phyloP scores from a whole-genome alignment of 129 eudicot genomes.

The Lactuca saligna region DNA sequence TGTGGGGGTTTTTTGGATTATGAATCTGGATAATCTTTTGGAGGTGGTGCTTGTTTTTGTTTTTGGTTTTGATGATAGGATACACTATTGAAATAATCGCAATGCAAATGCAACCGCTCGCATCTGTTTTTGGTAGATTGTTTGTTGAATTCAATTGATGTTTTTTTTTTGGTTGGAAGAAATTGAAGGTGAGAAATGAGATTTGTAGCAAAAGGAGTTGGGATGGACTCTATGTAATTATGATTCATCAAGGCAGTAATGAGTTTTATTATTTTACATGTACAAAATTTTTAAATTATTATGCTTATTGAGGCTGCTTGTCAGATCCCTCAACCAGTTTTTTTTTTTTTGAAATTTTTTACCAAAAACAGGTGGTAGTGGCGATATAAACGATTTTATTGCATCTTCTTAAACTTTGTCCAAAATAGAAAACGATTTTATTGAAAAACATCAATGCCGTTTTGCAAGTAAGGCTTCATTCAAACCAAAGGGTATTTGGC shows the following conservation, averaged over 20 bases:
- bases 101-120: slow-evolving; percentile 4
- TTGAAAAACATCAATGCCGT: too few species aligned
- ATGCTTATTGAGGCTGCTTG: too few species aligned
- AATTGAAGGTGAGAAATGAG: not conserved
- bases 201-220: not conserved
- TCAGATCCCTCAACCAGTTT: too few species aligned
- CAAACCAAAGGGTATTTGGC: too few species aligned
- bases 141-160: not conserved
- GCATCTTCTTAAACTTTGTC: too few species aligned
- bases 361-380: too few species aligned
- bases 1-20: slow-evolving; percentile 22
- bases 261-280: too few species aligned
- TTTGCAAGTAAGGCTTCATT: too few species aligned
- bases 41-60: not conserved
- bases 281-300: too few species aligned
- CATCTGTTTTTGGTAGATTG: slow-evolving; percentile 4
- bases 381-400: too few species aligned
- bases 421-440: too few species aligned
- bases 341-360: too few species aligned
- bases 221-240: not conserved
- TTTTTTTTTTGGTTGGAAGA: not conserved
- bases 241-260: not conserved
- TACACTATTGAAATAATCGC: slow-evolving; percentile 12
- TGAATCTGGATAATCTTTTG: slow-evolving; percentile 2
- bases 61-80: slow-evolving; percentile 11